Evolutionary conservation across 1,284 basidiomycete species (phyloP).

Genomic region (Sanghuangporus baumii): DNA sequence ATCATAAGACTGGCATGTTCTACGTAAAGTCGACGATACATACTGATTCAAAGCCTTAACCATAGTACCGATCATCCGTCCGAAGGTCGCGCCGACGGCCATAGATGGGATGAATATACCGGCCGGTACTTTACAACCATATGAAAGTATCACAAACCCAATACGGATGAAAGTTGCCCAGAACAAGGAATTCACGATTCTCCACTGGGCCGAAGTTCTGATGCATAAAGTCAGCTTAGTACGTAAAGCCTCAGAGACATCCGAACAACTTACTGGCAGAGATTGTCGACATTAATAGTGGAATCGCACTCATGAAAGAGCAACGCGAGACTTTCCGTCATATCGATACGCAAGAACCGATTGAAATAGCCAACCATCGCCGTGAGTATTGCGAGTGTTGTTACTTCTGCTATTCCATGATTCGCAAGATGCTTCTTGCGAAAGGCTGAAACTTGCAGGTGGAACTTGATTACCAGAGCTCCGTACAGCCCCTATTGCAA

Average conservation of each 20-base stretch:
- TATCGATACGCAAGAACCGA: conserved; percentile 92
- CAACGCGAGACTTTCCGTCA: conserved; percentile 97
- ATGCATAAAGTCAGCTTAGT: neutral
- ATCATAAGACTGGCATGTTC: neutral
- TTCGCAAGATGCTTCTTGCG: conserved; percentile 82
- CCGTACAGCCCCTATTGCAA: conserved; percentile 84
- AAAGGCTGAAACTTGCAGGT: conserved; percentile 92
- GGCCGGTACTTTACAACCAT: conserved; percentile 94
- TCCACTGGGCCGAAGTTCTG: conserved; percentile 89
- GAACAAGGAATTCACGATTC: conserved; percentile 88
- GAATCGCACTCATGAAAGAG: conserved; percentile 96
- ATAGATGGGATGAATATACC: conserved; percentile 98
- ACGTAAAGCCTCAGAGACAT: conserved; percentile 5
- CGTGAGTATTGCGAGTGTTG: conserved; percentile 81
- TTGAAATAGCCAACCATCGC: conserved; percentile 94
- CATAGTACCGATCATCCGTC: conserved; percentile 91
- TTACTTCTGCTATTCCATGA: conserved; percentile 86
- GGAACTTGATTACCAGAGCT: conserved; percentile 95
- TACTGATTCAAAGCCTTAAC: conserved; percentile 90
- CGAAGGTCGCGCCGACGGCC: conserved; percentile 96
- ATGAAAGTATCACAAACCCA: conserved; percentile 86
- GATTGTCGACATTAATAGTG: conserved; percentile 84
- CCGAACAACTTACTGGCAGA: conserved; percentile 79
- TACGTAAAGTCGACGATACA: conserved; percentile 23
- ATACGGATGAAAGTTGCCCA: conserved; percentile 88